Conservation (phyloP, 2,329 filamentous ascomycete genomes). For the Aspergillus carbonarius region DNA sequence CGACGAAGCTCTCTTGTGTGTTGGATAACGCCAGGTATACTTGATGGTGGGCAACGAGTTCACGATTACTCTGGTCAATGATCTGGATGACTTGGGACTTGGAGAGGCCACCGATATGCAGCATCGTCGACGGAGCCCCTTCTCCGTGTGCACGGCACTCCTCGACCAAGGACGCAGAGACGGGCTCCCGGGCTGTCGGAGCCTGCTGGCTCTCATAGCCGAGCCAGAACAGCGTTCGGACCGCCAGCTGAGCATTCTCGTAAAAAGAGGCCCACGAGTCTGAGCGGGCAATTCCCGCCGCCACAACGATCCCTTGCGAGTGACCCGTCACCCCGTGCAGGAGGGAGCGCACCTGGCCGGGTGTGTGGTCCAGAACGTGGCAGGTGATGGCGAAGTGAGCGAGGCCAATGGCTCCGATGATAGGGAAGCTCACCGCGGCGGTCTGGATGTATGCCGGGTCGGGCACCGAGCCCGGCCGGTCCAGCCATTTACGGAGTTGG, state of each 20-base stretch:
- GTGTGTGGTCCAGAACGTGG: background rate
- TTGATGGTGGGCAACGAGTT: slow-evolving; percentile 22
- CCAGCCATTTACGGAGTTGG: slow-evolving; percentile 10
- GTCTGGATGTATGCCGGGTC: slow-evolving; percentile 32
- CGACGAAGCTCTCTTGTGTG: slow-evolving; percentile 28
- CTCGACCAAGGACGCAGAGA: slow-evolving; percentile 18
- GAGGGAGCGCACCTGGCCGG: background rate
- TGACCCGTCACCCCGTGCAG: slow-evolving; percentile 26
- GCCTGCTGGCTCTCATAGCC: slow-evolving; percentile 29
- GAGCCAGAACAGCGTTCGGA: slow-evolving; percentile 40
- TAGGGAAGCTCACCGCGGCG: slow-evolving; percentile 39
- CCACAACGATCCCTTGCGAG: slow-evolving; percentile 40
- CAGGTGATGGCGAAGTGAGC: slow-evolving; percentile 3
- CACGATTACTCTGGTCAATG: slow-evolving; percentile 24
- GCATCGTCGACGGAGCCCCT: background rate
- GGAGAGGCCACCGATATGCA: slow-evolving; percentile 4
- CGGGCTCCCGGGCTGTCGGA: slow-evolving; percentile 4
- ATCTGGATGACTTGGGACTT: background rate
- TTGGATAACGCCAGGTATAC: slow-evolving; percentile 32
- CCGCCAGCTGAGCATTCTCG: slow-evolving; percentile 23
- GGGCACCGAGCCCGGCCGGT: slow-evolving; percentile 27
- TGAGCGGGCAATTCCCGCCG: slow-evolving; percentile 31
- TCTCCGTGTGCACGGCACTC: slow-evolving; percentile 4
- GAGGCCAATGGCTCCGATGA: slow-evolving; percentile 35
- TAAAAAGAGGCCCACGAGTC: slow-evolving; percentile 34